A percentile compares a stretch with the other conserved stretches of the same genome.
Evolutionary conservation across 257 asterid genomes (phyloP).

Genomic region (Nicotiana sylvestris): DNA sequence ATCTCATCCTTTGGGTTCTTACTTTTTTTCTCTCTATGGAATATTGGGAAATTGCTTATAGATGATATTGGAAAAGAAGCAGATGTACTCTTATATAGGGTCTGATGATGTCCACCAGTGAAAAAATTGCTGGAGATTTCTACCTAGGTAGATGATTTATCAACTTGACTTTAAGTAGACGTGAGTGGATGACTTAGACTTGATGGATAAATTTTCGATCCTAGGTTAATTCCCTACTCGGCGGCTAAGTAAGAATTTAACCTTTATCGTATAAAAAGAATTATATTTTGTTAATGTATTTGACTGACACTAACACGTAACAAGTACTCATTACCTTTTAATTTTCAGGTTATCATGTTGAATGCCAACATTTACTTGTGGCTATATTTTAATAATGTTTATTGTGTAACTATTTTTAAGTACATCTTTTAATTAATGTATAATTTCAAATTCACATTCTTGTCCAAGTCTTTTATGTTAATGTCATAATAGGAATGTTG

Average conservation of each 20-base stretch:
- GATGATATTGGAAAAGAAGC: not conserved
- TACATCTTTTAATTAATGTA: too few species aligned
- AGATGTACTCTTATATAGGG: not conserved
- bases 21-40: not conserved
- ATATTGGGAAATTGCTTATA: not conserved
- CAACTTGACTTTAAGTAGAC: not conserved
- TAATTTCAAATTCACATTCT: too few species aligned
- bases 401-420: too few species aligned
- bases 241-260: not conserved
- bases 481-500: too few species aligned
- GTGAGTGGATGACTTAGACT: not conserved
- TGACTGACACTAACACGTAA: too few species aligned
- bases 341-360: too few species aligned
- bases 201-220: too few species aligned
- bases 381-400: too few species aligned
- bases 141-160: not conserved
- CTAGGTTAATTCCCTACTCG: not conserved
- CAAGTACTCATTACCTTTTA: too few species aligned
- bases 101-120: not conserved
- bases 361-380: too few species aligned
- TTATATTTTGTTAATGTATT: too few species aligned
- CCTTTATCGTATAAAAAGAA: not conserved
- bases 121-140: not conserved
- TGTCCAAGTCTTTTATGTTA: too few species aligned
- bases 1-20: slow-evolving; percentile 18